These are phyloP conservation scores for Ocimum tenuiflorum DNA, from an alignment of 257 asterid genomes.

Conservation along the genomic window DNA sequence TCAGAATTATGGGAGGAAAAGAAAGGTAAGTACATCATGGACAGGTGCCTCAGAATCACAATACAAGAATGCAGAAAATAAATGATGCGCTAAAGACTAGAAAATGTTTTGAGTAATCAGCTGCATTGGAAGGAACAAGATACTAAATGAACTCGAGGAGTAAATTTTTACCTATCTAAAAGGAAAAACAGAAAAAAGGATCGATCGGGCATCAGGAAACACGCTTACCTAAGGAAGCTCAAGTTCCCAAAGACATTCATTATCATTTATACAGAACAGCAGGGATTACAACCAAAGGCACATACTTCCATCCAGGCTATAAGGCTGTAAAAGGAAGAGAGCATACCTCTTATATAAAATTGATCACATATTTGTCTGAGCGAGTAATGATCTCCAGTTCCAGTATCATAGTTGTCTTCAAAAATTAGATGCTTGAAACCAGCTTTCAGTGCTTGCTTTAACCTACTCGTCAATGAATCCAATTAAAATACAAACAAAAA, in stretches of 20 bases:
- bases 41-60: neutral
- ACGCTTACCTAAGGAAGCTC: neutral
- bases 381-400: constrained; percentile 97
- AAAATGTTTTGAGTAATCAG: neutral
- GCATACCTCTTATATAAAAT: constrained; percentile 67
- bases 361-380: constrained; percentile 97
- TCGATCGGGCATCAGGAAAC: neutral
- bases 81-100: neutral
- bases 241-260: neutral
- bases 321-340: neutral
- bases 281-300: neutral
- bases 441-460: constrained; percentile 96
- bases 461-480: constrained; percentile 35
- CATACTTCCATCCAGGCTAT: neutral
- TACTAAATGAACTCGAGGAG: neutral
- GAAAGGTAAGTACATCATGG: neutral
- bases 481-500: neutral
- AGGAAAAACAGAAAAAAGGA: neutral
- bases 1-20: neutral
- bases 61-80: neutral
- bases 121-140: neutral
- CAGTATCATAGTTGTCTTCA: constrained; percentile 98
- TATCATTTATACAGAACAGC: neutral
- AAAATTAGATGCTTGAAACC: constrained; percentile 92
- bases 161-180: neutral